Evolutionary conservation across 371 early-diverging fungal genomes (phyloP).

Genomic region (Vairimorpha apis): DNA sequence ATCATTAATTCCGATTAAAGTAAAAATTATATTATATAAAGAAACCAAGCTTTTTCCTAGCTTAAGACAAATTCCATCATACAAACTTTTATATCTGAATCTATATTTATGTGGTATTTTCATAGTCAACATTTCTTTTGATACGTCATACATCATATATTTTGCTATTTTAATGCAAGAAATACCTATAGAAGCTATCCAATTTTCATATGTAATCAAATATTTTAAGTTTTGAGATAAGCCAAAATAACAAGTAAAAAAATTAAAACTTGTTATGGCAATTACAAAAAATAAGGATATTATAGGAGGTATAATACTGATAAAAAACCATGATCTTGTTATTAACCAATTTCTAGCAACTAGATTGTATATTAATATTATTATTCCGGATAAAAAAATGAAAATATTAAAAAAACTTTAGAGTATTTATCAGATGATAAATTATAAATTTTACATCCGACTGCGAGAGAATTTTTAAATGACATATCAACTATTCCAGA

Average conservation of each 20-base stretch:
- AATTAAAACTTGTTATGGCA: conserved; percentile 8
- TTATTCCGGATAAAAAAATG: not conserved
- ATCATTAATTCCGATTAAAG: conserved; percentile 41
- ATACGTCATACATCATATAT: conserved; percentile 62
- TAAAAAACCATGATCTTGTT: not conserved
- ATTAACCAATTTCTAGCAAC: no score
- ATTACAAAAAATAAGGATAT: conserved; percentile 1
- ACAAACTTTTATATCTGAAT: conserved; percentile 57
- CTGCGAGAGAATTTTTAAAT: conserved; percentile 30
- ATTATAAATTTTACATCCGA: not conserved
- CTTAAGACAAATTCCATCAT: conserved; percentile 62
- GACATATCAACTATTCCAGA: conserved; percentile 15
- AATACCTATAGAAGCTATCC: conserved; percentile 1
- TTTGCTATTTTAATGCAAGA: conserved; percentile 54
- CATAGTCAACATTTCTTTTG: conserved; percentile 61
- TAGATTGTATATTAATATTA: not conserved
- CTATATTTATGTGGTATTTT: conserved; percentile 55
- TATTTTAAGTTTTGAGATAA: not conserved
- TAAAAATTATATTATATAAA: conserved; percentile 30
- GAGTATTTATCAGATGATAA: not conserved
- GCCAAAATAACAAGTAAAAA: conserved; percentile 11
- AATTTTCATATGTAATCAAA: conserved; percentile 11
- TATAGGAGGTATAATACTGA: not conserved
- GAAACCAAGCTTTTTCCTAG: conserved; percentile 60
- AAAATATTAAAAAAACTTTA: not conserved